A percentile compares a stretch with the other conserved stretches of the same genome.
Conservation (phyloP, 441 rosid species). For the Biscutella laevigata region DNA sequence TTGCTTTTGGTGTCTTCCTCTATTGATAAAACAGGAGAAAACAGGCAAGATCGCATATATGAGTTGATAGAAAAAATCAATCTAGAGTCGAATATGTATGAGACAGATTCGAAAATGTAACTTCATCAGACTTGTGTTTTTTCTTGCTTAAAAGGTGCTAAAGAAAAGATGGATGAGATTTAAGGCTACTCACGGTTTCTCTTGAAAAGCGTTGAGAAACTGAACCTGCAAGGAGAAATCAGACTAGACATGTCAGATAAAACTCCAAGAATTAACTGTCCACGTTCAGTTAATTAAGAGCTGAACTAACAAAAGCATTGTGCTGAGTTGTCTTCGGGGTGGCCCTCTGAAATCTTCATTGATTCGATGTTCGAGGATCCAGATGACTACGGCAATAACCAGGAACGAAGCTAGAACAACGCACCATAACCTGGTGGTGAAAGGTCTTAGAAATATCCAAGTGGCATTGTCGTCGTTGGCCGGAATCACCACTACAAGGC, state of each 20-base stretch:
- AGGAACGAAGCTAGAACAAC: constrained; percentile 55
- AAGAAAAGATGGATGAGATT: constrained; percentile 13
- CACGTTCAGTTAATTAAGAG: background rate
- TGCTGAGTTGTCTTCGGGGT: constrained; percentile 49
- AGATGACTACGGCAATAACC: constrained; percentile 58
- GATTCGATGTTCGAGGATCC: constrained; percentile 79
- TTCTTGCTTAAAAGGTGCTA: background rate
- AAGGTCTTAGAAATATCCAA: constrained; percentile 74
- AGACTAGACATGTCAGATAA: background rate
- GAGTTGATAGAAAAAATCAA: background rate
- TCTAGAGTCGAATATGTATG: background rate
- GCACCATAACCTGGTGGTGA: constrained; percentile 55
- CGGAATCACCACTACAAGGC: constrained; percentile 80
- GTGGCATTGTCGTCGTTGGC: constrained; percentile 32
- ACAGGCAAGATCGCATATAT: background rate
- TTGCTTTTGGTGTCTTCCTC: constrained; percentile 63
- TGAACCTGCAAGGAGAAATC: constrained; percentile 49
- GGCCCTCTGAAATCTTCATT: constrained; percentile 77
- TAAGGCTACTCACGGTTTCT: constrained; percentile 49
- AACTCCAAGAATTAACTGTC: background rate
- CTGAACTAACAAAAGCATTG: constrained; percentile 50
- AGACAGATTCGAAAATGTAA: constrained; percentile 3
- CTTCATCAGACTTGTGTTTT: background rate
- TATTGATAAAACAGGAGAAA: constrained; percentile 25
- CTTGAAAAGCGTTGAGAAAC: constrained; percentile 74